Percentiles rank a stretch among this genome's conserved stretches.
Evolutionary conservation across 2,329 filamentous ascomycete genomes (phyloP).

Genomic region (Pseudogymnoascus sp.): DNA sequence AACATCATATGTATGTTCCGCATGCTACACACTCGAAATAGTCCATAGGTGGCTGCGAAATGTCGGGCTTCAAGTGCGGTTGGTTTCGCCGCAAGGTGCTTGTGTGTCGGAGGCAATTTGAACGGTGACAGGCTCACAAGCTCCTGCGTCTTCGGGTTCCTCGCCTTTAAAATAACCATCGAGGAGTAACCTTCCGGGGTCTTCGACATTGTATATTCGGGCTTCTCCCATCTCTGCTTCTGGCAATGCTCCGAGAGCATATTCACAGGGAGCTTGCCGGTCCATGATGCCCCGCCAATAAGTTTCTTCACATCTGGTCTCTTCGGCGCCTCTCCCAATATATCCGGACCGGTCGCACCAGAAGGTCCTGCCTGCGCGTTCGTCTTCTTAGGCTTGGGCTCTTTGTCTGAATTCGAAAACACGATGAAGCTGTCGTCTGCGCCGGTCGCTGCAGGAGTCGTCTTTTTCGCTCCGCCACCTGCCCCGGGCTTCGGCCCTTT

Average conservation of each 20-base stretch:
- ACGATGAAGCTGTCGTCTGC: slow-evolving; percentile 48
- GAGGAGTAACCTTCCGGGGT: slow-evolving; percentile 68
- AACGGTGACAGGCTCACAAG: slow-evolving; percentile 70
- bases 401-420: slow-evolving; percentile 52
- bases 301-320: slow-evolving; percentile 66
- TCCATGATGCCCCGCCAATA: slow-evolving; percentile 94
- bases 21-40: slow-evolving; percentile 91
- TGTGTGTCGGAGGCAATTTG: slow-evolving; percentile 69
- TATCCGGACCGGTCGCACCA: slow-evolving; percentile 21
- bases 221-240: slow-evolving; percentile 91
- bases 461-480: slow-evolving; percentile 24
- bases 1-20: slow-evolving; percentile 93
- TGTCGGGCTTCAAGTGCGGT: slow-evolving; percentile 87
- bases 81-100: slow-evolving; percentile 66
- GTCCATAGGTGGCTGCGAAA: slow-evolving; percentile 83
- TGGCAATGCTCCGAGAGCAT: slow-evolving; percentile 91
- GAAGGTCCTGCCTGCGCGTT: slow-evolving; percentile 15
- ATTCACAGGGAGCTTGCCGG: slow-evolving; percentile 90
- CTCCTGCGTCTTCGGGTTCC: slow-evolving; percentile 77
- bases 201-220: slow-evolving; percentile 80
- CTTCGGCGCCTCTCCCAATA: slow-evolving; percentile 27
- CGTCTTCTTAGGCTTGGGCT: slow-evolving; percentile 30
- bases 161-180: slow-evolving; percentile 68
- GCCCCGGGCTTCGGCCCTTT: slow-evolving; percentile 28
- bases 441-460: slow-evolving; percentile 20